These are phyloP conservation scores for Aspergillus sp. DNA, from an alignment of 2,329 filamentous ascomycete species.

Conservation along the genomic window DNA sequence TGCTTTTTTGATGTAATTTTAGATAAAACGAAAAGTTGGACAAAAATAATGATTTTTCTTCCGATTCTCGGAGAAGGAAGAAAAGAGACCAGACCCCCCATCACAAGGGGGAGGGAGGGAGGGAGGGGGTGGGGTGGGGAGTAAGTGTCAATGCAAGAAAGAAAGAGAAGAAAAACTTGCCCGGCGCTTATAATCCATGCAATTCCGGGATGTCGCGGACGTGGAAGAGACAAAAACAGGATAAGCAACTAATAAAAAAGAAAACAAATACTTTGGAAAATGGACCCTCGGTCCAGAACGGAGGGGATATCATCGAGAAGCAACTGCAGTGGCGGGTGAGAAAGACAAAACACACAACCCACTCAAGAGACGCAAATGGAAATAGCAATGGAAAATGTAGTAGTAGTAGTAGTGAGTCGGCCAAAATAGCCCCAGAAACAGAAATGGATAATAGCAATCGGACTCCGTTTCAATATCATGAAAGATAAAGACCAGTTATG, in stretches of 20 bases:
- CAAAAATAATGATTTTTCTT: not conserved
- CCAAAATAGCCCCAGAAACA: not conserved
- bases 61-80: no score
- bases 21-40: no score
- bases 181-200: slow-evolving; percentile 6
- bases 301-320: slow-evolving; percentile 28
- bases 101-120: no score
- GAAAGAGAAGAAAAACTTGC: not conserved
- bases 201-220: not conserved
- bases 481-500: not conserved
- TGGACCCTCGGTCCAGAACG: slow-evolving; percentile 21
- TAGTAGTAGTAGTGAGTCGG: slow-evolving; percentile 1
- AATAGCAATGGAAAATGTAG: not conserved
- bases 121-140: not conserved
- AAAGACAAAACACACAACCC: not conserved
- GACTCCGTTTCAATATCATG: not conserved
- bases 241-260: slow-evolving; percentile 3
- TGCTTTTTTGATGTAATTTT: no score
- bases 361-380: slow-evolving; percentile 12
- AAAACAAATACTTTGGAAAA: not conserved
- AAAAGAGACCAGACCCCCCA: no score
- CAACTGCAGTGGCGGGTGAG: not conserved
- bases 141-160: slow-evolving; percentile 13
- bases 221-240: slow-evolving; percentile 9
- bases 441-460: slow-evolving; percentile 8